Evolutionary conservation across 108 stramenopile genomes (phyloP).

Genomic region (Cylindrotheca closterium): DNA sequence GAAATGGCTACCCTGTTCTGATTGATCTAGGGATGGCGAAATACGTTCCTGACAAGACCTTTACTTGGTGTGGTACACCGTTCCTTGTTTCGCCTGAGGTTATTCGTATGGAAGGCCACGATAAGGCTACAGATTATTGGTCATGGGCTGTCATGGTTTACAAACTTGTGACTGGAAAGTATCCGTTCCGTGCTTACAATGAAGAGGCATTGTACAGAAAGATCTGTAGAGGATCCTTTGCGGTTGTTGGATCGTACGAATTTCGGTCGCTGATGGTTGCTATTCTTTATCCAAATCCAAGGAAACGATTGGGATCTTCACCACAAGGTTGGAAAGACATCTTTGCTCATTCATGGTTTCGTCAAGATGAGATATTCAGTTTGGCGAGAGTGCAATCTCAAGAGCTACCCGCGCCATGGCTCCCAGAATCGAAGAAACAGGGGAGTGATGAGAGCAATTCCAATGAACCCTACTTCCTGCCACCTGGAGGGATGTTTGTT

Average conservation of each 20-base stretch:
- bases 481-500: too few relatives aligned
- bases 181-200: conserved; percentile 92
- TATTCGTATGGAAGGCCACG: conserved; percentile 34
- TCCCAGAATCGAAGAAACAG: conserved; percentile 64
- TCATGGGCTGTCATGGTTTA: conserved; percentile 80
- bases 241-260: conserved; percentile 17
- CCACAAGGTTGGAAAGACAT: conserved; percentile 63
- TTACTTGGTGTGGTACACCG: conserved; percentile 94
- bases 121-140: conserved; percentile 89
- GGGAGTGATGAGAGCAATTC: too few relatives aligned
- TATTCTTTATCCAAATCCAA: conserved; percentile 50
- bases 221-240: conserved; percentile 61
- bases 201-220: conserved; percentile 90
- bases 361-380: too few relatives aligned
- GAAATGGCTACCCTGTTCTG: conserved; percentile 59
- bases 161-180: conserved; percentile 92
- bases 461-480: too few relatives aligned
- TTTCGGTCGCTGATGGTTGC: conserved; percentile 46
- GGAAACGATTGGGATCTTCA: conserved; percentile 61
- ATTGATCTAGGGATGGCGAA: conserved; percentile 78
- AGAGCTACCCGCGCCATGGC: conserved; percentile 77
- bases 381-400: conserved; percentile 49
- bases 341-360: conserved; percentile 40
- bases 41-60: conserved; percentile 80
- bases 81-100: conserved; percentile 86